Conservation (phyloP, 2,329 filamentous ascomycete species). For the Thelonectria discophora region DNA sequence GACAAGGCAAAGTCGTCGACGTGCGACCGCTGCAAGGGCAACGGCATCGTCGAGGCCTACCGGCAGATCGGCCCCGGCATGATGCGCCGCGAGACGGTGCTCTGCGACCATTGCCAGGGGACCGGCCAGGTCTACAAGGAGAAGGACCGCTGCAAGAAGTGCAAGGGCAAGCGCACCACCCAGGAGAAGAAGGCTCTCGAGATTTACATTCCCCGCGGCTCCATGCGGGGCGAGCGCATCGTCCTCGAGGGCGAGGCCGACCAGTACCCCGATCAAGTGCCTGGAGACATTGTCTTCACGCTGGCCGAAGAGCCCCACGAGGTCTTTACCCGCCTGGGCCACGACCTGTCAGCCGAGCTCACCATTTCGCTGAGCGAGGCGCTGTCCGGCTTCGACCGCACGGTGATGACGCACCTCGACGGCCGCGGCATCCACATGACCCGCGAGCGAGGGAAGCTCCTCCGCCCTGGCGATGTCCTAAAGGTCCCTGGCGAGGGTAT, state of each 20-base stretch:
- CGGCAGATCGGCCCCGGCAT: slow-evolving; percentile 87
- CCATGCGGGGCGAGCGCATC: slow-evolving; percentile 87
- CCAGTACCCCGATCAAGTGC: slow-evolving; percentile 86
- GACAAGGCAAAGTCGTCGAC: slow-evolving; percentile 86
- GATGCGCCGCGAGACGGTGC: slow-evolving; percentile 79
- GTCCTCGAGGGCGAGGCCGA: slow-evolving; percentile 93
- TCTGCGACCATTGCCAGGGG: slow-evolving; percentile 85
- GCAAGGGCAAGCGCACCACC: slow-evolving; percentile 89
- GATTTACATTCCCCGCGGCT: slow-evolving; percentile 92
- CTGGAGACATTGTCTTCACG: slow-evolving; percentile 92
- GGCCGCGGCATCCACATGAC: slow-evolving; percentile 87
- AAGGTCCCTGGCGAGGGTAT: slow-evolving; percentile 92
- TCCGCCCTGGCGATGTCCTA: slow-evolving; percentile 84
- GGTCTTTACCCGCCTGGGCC: slow-evolving; percentile 81
- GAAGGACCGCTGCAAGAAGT: slow-evolving; percentile 98
- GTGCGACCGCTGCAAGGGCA: slow-evolving; percentile 86
- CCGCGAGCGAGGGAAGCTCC: slow-evolving; percentile 81
- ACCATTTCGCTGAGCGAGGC: slow-evolving; percentile 85
- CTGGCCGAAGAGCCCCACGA: slow-evolving; percentile 84
- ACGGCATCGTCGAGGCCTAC: slow-evolving; percentile 79
- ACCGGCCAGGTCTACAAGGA: slow-evolving; percentile 90
- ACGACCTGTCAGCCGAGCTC: slow-evolving; percentile 84
- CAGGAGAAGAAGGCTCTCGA: slow-evolving; percentile 94
- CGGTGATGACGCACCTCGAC: slow-evolving; percentile 91
- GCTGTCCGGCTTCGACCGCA: slow-evolving; percentile 86